A percentile compares a stretch with the other conserved stretches of the same genome.
Evolutionary conservation across 1,139 yeast genomes (phyloP).

Genomic region (Blastobotrys apis): DNA sequence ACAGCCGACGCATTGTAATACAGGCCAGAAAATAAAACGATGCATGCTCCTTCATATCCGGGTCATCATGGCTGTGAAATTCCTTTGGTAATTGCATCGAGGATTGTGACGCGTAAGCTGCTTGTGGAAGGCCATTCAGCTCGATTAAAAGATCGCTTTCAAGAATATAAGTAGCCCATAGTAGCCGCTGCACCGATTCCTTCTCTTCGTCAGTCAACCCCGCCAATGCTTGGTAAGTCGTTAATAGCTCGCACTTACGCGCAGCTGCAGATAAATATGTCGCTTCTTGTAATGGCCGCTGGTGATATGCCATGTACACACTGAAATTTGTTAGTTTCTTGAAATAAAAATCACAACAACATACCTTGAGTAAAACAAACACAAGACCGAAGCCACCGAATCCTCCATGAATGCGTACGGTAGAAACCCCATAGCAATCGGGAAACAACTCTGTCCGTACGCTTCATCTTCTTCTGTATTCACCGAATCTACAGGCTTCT

Average conservation of each 20-base stretch:
- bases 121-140: slow-evolving; percentile 20
- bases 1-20: slow-evolving; percentile 21
- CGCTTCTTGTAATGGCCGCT: slow-evolving; percentile 20
- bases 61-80: slow-evolving; percentile 18
- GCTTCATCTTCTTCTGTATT: too few relatives aligned
- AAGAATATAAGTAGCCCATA: slow-evolving; percentile 20
- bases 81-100: slow-evolving; percentile 18
- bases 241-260: slow-evolving; percentile 18
- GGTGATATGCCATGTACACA: slow-evolving; percentile 18
- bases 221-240: slow-evolving; percentile 13
- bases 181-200: slow-evolving; percentile 18
- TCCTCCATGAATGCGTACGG: too few relatives aligned
- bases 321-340: too few relatives aligned
- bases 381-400: too few relatives aligned
- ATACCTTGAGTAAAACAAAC: too few relatives aligned
- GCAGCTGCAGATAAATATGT: slow-evolving; percentile 18
- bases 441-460: too few relatives aligned
- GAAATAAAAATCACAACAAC: too few relatives aligned
- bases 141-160: slow-evolving; percentile 21
- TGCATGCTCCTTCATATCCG: slow-evolving; percentile 16
- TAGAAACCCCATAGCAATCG: too few relatives aligned
- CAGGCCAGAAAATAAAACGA: slow-evolving; percentile 23
- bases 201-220: slow-evolving; percentile 11
- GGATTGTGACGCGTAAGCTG: slow-evolving; percentile 18
- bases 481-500: too few relatives aligned